Conservation (phyloP, 768 basidiomycete genomes). For the Lyophyllum decastes region DNA sequence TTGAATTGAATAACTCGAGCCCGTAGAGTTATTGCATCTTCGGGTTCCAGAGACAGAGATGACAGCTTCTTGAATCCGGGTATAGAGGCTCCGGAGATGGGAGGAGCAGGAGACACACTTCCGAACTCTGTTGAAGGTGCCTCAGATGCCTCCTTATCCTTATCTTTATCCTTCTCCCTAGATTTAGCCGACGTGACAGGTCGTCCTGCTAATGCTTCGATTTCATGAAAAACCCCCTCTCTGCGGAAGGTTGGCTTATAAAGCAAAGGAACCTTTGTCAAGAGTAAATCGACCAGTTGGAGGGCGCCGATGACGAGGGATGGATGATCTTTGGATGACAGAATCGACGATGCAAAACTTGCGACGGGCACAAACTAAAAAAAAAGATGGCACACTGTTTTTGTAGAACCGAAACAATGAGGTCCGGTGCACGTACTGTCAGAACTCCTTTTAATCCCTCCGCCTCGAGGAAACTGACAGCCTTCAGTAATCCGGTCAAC, state of each 20-base stretch:
- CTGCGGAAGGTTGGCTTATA: constrained; percentile 90
- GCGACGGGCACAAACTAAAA: constrained; percentile 89
- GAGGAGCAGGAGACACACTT: constrained; percentile 34
- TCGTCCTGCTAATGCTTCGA: constrained; percentile 74
- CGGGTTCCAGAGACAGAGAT: constrained; percentile 73
- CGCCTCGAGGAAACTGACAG: constrained; percentile 83
- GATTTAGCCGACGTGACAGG: constrained; percentile 50
- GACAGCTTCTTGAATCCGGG: constrained; percentile 72
- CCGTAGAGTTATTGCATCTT: constrained; percentile 91
- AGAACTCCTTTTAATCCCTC: constrained; percentile 78
- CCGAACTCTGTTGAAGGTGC: constrained; percentile 43
- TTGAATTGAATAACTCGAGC: constrained; percentile 88
- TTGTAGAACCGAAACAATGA: background rate
- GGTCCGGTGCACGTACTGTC: constrained; percentile 50
- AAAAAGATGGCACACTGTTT: constrained; percentile 12
- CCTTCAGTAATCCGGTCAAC: constrained; percentile 84
- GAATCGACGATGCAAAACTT: constrained; percentile 90
- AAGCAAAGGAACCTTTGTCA: constrained; percentile 79
- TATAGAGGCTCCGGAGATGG: constrained; percentile 43
- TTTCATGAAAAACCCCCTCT: constrained; percentile 96
- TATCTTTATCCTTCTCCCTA: constrained; percentile 53
- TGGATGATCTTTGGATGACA: constrained; percentile 91
- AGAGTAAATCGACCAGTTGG: constrained; percentile 90
- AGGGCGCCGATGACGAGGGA: constrained; percentile 85
- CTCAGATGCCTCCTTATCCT: constrained; percentile 34